phyloP scores from a whole-genome alignment of 2,329 filamentous ascomycete species.

The Lachnellula occidentalis region DNA sequence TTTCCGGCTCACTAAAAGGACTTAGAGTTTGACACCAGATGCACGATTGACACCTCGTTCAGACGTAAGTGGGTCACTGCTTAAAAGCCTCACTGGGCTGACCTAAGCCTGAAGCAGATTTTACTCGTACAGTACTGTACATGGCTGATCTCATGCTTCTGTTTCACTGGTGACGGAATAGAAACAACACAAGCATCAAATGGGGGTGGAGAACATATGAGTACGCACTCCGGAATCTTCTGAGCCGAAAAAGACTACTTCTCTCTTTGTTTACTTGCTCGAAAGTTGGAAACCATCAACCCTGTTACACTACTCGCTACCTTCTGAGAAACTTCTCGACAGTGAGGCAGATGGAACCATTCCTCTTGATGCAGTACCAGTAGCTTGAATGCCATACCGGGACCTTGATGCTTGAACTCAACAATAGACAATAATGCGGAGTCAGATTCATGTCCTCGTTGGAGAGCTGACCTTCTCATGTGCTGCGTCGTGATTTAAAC shows the following conservation, averaged over 20 bases:
- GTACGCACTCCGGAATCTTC: not conserved
- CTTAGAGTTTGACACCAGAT: not conserved
- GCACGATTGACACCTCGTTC: slow-evolving; percentile 21
- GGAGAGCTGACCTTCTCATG: not conserved
- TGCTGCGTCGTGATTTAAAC: slow-evolving; percentile 18
- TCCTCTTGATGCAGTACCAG: not conserved
- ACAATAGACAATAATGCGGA: not conserved
- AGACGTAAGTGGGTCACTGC: slow-evolving; percentile 13
- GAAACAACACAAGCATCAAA: not conserved
- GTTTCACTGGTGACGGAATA: not conserved
- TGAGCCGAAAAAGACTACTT: not conserved
- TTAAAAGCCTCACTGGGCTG: not conserved
- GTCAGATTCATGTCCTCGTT: slow-evolving; percentile 1
- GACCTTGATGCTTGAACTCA: not conserved
- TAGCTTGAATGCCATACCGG: slow-evolving; percentile 1
- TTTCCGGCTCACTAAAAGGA: slow-evolving; percentile 4
- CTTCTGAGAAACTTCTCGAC: not conserved
- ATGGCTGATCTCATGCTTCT: not conserved
- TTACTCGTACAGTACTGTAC: not conserved
- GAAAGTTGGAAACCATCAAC: not conserved
- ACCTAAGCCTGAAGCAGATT: not conserved
- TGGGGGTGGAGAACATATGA: not conserved
- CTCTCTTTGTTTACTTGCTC: not conserved
- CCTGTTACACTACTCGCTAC: not conserved
- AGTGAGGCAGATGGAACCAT: not conserved